Evolutionary conservation across 208 protist genomes (phyloP).

Genomic region (Crithidia fasciculata): DNA sequence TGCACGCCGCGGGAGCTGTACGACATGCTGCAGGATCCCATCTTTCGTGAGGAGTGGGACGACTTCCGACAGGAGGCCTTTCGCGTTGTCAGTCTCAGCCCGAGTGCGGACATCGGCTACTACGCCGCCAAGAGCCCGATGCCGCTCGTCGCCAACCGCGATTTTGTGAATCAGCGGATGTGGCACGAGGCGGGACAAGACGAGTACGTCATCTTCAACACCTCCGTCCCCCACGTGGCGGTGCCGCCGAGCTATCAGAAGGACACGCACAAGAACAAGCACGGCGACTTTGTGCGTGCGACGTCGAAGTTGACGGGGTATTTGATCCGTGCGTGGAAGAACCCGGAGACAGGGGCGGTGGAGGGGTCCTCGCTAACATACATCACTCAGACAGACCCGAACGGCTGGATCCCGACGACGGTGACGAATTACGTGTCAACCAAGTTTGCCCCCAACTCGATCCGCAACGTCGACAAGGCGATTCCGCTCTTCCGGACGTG

Average conservation of each 20-base stretch:
- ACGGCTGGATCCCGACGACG: constrained; percentile 81
- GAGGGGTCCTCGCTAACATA: constrained; percentile 76
- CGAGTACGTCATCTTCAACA: constrained; percentile 93
- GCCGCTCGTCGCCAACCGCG: constrained; percentile 73
- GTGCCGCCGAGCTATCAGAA: constrained; percentile 62
- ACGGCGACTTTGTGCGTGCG: constrained; percentile 65
- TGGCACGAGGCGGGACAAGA: constrained; percentile 73
- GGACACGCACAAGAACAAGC: constrained; percentile 47
- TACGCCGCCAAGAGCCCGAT: constrained; percentile 87
- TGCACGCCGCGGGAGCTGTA: constrained; percentile 60
- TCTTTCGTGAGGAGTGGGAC: constrained; percentile 86
- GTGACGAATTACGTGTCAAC: constrained; percentile 83
- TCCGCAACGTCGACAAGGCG: constrained; percentile 55
- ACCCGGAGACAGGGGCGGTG: constrained; percentile 44
- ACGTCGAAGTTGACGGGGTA: constrained; percentile 87
- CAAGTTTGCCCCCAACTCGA: constrained; percentile 82
- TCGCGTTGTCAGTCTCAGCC: constrained; percentile 65
- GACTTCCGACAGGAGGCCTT: constrained; percentile 72
- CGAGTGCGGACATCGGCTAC: constrained; percentile 91
- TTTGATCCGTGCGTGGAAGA: constrained; percentile 73
- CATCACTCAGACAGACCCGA: constrained; percentile 83
- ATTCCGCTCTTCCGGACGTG: constrained; percentile 59
- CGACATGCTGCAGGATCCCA: constrained; percentile 86
- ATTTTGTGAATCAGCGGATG: constrained; percentile 92
- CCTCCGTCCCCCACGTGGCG: constrained; percentile 70